Evolutionary conservation across 345 rosid genomes (phyloP).

Genomic region (Lepidium aucheri): DNA sequence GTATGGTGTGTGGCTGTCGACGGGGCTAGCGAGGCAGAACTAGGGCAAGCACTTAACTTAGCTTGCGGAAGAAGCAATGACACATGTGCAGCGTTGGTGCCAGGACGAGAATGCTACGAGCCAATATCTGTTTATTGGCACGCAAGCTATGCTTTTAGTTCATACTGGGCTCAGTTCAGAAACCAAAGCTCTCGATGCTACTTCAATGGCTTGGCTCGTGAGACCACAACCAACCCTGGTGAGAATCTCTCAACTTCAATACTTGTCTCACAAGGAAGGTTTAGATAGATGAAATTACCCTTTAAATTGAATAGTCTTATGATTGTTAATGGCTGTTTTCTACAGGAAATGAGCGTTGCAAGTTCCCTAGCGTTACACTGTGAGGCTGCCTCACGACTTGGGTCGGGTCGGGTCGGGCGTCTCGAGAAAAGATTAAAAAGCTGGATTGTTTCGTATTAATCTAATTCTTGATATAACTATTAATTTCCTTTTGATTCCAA

Average conservation of each 20-base stretch:
- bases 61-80: constrained; percentile 44
- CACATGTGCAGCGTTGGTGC: constrained; percentile 46
- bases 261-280: too few species aligned
- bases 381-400: background rate
- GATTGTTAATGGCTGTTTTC: background rate
- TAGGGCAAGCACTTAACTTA: constrained; percentile 31
- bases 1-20: constrained; percentile 57
- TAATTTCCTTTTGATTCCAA: background rate
- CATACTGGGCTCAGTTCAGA: constrained; percentile 58
- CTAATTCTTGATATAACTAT: background rate
- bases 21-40: constrained; percentile 30
- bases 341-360: constrained; percentile 25
- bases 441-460: constrained; percentile 4
- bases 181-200: constrained; percentile 51
- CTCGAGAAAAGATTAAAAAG: background rate
- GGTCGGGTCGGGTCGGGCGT: background rate
- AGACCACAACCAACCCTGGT: constrained; percentile 66
- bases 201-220: constrained; percentile 63
- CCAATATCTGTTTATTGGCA: constrained; percentile 47
- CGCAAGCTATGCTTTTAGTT: constrained; percentile 73
- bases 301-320: too few species aligned
- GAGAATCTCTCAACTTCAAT: constrained; percentile 16
- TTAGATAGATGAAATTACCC: background rate
- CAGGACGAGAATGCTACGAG: constrained; percentile 51
- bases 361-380: constrained; percentile 25